Conservation (phyloP, 2,329 filamentous ascomycete species). For the Calonectria pauciramosa region DNA sequence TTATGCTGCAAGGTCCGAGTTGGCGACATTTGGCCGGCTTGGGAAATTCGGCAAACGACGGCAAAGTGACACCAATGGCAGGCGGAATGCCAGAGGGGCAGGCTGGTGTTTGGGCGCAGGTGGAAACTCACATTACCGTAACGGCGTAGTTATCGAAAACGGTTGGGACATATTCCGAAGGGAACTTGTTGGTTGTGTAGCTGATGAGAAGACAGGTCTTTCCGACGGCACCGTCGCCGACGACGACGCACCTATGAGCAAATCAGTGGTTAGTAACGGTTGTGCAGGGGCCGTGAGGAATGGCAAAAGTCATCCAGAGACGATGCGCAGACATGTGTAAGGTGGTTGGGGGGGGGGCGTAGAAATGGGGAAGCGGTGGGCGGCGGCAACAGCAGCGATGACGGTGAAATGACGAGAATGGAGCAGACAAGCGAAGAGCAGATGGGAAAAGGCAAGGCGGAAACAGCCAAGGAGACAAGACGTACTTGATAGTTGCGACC, state of each 20-base stretch:
- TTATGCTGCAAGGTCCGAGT: constrained; percentile 2
- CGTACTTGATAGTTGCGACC: constrained; percentile 76
- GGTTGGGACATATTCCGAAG: constrained; percentile 98
- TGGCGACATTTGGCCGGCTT: constrained; percentile 14
- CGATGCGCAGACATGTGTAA: constrained; percentile 33
- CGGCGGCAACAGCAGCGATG: constrained; percentile 4
- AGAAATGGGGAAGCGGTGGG: constrained; percentile 12
- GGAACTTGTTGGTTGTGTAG: constrained; percentile 99
- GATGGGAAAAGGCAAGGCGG: constrained; percentile 20
- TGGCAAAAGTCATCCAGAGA: constrained; percentile 20
- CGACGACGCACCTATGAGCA: constrained; percentile 88
- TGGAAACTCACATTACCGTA: constrained; percentile 91
- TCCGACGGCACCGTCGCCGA: constrained; percentile 98
- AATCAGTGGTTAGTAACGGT: constrained; percentile 38
- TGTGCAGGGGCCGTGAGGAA: not conserved
- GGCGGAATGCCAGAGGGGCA: constrained; percentile 32
- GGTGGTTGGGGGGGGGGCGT: constrained; percentile 11
- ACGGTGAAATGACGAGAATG: not conserved
- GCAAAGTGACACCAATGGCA: constrained; percentile 24
- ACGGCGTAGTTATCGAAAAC: constrained; percentile 99
- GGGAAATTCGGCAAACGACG: constrained; percentile 17
- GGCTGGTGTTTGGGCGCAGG: constrained; percentile 33
- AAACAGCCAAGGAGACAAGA: constrained; percentile 31
- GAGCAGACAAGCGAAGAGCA: constrained; percentile 21
- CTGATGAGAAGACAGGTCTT: constrained; percentile 99